Conservation (phyloP, 192 early-diverging fungal genomes). For the Rhizophagus clarus region DNA sequence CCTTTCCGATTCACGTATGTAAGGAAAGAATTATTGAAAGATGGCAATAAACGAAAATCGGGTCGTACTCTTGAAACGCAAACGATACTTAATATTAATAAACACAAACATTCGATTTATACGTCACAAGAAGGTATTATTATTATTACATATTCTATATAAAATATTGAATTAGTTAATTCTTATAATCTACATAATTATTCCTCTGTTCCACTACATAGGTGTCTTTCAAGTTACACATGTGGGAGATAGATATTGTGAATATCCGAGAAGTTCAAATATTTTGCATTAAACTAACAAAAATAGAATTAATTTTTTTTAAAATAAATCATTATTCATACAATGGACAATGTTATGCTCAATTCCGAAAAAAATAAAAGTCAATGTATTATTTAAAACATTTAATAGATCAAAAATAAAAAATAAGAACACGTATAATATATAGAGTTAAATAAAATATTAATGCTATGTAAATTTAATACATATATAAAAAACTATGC, state of each 20-base stretch:
- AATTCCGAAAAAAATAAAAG: neutral
- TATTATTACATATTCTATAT: neutral
- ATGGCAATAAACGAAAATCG: constrained; percentile 32
- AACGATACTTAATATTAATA: constrained; percentile 37
- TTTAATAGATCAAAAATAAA: too few species aligned
- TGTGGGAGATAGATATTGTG: constrained; percentile 28
- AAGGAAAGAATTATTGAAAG: constrained; percentile 42
- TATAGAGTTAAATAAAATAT: too few species aligned
- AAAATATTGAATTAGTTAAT: neutral
- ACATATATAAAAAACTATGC: too few species aligned
- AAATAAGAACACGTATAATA: too few species aligned
- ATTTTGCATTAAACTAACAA: neutral
- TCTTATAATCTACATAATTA: neutral
- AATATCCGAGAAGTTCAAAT: constrained; percentile 21
- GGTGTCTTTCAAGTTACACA: constrained; percentile 31
- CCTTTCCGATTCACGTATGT: constrained; percentile 52
- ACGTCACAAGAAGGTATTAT: constrained; percentile 43
- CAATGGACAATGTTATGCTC: neutral
- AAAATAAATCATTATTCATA: neutral
- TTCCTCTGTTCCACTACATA: neutral
- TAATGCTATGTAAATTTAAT: too few species aligned
- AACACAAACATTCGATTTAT: constrained; percentile 39
- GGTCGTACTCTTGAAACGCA: constrained; percentile 45
- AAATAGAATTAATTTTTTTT: too few species aligned
- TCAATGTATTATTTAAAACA: too few species aligned